phyloP scores from a whole-genome alignment of 2,329 filamentous ascomycete genomes.

The Ceratocystis huliohia region DNA sequence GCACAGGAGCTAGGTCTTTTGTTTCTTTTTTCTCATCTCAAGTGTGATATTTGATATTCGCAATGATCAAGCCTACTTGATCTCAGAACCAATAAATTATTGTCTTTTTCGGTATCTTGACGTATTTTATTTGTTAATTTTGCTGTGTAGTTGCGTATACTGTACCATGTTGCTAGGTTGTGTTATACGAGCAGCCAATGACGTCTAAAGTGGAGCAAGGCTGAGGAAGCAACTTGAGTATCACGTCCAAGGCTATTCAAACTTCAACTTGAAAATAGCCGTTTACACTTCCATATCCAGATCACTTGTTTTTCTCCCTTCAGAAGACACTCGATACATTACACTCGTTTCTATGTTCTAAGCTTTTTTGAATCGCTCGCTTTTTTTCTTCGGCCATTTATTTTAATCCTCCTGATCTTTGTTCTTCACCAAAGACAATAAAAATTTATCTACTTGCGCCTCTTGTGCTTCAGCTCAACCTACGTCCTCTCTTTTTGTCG shows the following conservation, averaged over 20 bases:
- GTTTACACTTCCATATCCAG: background rate
- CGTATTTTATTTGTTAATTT: background rate
- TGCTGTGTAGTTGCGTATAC: background rate
- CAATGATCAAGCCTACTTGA: background rate
- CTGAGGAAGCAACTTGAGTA: background rate
- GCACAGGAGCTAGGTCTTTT: background rate
- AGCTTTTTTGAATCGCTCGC: background rate
- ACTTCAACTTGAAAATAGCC: background rate
- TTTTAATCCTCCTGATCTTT: background rate
- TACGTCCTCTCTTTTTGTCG: background rate
- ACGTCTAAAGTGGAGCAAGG: constrained; percentile 15
- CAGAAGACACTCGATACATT: background rate
- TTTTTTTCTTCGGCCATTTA: background rate
- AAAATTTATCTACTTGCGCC: constrained; percentile 6
- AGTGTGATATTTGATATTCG: background rate
- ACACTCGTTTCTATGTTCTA: background rate
- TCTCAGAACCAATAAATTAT: background rate
- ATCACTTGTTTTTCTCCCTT: background rate
- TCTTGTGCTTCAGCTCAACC: background rate
- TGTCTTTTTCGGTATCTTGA: background rate
- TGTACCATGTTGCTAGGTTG: background rate
- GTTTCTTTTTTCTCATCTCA: constrained; percentile 2
- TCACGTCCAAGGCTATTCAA: background rate
- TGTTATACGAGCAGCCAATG: background rate
- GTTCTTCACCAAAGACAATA: background rate